phyloP scores from a whole-genome alignment of 192 early-diverging fungal genomes.

The Coemansia sp. region DNA sequence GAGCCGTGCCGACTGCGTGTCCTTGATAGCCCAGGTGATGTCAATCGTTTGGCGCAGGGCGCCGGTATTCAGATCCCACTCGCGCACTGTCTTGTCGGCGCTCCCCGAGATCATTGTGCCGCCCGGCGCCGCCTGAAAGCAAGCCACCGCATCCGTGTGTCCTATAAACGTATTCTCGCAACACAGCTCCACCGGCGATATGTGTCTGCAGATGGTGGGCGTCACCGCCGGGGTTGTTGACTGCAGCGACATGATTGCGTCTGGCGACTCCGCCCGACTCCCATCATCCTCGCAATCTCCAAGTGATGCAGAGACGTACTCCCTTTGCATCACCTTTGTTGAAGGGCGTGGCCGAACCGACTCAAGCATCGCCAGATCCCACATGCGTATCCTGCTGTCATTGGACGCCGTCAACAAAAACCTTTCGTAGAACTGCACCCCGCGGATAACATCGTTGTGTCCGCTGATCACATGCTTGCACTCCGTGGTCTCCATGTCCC shows the following conservation, averaged over 20 bases:
- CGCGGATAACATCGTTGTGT: constrained; percentile 37
- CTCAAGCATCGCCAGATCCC: constrained; percentile 63
- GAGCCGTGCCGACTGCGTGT: constrained; percentile 2
- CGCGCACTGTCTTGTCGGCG: constrained; percentile 72
- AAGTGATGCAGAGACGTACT: constrained; percentile 1
- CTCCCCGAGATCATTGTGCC: constrained; percentile 62
- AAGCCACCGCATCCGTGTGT: constrained; percentile 43
- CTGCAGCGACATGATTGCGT: constrained; percentile 40
- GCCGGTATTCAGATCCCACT: constrained; percentile 75
- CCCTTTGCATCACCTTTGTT: constrained; percentile 49
- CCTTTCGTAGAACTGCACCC: constrained; percentile 41
- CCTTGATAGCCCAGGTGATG: constrained; percentile 64
- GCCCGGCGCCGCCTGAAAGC: constrained; percentile 34
- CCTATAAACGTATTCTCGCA: constrained; percentile 39
- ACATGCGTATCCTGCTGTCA: constrained; percentile 67
- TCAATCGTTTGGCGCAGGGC: constrained; percentile 66
- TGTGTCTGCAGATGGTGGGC: constrained; percentile 26
- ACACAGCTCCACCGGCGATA: constrained; percentile 33
- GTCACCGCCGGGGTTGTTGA: constrained; percentile 58
- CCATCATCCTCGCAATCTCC: background rate
- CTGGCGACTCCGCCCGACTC: background rate
- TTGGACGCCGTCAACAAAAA: constrained; percentile 63
- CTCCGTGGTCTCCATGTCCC: constrained; percentile 55
- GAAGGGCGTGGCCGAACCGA: constrained; percentile 58
- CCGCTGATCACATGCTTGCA: constrained; percentile 37